phyloP scores from a whole-genome alignment of 2,329 filamentous ascomycete species.

The Paecilomyces formosus region DNA sequence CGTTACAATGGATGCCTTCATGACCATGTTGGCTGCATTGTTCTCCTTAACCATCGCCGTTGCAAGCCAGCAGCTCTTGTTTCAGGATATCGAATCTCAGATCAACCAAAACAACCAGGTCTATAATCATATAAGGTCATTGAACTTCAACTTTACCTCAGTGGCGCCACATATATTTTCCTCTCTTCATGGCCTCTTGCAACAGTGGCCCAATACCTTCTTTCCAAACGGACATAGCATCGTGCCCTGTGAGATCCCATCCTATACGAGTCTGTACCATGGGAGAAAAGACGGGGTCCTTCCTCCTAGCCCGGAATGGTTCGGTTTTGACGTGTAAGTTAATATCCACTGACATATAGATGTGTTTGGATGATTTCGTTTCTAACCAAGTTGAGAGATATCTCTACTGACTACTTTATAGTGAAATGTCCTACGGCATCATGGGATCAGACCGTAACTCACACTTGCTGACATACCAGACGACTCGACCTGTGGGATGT shows the following conservation, averaged over 20 bases:
- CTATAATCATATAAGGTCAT: not conserved
- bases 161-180: slow-evolving; percentile 43
- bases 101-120: not conserved
- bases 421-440: slow-evolving; percentile 48
- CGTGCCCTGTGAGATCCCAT: slow-evolving; percentile 39
- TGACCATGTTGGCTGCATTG: not conserved
- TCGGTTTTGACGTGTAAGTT: slow-evolving; percentile 40
- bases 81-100: not conserved
- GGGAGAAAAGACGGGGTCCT: slow-evolving; percentile 35
- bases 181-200: slow-evolving; percentile 39
- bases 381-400: not conserved
- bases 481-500: slow-evolving; percentile 33
- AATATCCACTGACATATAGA: no score
- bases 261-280: slow-evolving; percentile 45
- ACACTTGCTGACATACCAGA: slow-evolving; percentile 44
- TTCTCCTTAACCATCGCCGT: not conserved
- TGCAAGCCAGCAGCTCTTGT: not conserved
- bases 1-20: not conserved
- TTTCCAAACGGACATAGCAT: slow-evolving; percentile 45
- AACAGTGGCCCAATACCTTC: slow-evolving; percentile 47
- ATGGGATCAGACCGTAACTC: slow-evolving; percentile 40
- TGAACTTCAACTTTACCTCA: slow-evolving; percentile 38
- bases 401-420: not conserved
- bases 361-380: not conserved
- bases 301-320: slow-evolving; percentile 45